These are phyloP conservation scores for Podaxis mareebaensis DNA, from an alignment of 768 basidiomycete species.

Conservation along the genomic window DNA sequence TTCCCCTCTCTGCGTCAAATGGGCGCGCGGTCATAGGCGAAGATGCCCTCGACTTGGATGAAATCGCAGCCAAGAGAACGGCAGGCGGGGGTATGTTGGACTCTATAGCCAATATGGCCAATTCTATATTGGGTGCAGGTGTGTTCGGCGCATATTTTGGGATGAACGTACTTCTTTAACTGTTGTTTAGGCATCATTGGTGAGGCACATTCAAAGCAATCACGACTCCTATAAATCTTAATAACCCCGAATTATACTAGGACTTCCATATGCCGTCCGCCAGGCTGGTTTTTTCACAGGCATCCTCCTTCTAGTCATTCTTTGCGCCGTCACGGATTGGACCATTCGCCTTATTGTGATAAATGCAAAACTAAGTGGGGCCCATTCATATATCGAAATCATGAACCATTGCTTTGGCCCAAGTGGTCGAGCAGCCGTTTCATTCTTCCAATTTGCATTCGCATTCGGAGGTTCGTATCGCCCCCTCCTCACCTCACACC, in stretches of 20 bases:
- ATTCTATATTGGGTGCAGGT: conserved; percentile 94
- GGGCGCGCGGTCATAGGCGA: conserved; percentile 34
- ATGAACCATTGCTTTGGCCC: conserved; percentile 93
- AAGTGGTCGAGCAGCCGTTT: conserved; percentile 90
- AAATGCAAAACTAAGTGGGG: conserved; percentile 94
- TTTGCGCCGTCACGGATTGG: conserved; percentile 93
- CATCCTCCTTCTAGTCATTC: conserved; percentile 71
- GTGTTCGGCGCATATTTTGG: conserved; percentile 26
- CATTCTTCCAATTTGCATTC: conserved; percentile 96
- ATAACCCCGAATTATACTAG: conserved; percentile 34
- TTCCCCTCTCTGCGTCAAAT: conserved; percentile 43
- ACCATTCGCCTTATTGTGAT: conserved; percentile 95
- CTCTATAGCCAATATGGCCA: conserved; percentile 92
- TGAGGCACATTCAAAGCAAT: conserved; percentile 29
- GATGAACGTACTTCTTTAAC: conserved; percentile 14
- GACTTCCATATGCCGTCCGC: conserved; percentile 90
- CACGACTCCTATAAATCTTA: not conserved
- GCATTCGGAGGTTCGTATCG: conserved; percentile 83
- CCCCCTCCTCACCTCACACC: not conserved
- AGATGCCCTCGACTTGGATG: conserved; percentile 63
- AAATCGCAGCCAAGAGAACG: conserved; percentile 62
- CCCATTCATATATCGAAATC: conserved; percentile 89
- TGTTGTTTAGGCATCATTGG: conserved; percentile 66
- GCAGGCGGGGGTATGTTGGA: conserved; percentile 77
- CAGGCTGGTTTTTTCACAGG: conserved; percentile 95